Base-by-base conservation (phyloP, 129 eudicot species). In the Saussurea involucrata region DNA sequence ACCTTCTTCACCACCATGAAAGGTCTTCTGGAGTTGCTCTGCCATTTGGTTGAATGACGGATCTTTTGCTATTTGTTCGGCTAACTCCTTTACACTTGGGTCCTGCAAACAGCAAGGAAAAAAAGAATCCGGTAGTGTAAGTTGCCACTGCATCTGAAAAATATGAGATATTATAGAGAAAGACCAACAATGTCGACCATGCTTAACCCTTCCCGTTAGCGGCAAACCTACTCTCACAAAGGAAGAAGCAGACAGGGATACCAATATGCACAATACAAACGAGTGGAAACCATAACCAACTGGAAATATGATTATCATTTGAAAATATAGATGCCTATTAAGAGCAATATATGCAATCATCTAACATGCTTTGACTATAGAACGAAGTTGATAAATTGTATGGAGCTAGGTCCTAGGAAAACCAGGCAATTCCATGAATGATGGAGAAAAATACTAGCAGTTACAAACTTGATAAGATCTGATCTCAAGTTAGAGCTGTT, bases 31-130 rank as follows among this genome's bases (percentile, higher is more conserved):
- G 6, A 94, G 96, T 81, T 94, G 98, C 81, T 94, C 97, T 12
- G 98, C 96, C 96, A 94, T 94, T 78, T 91, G 96, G 76, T 69
- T 91, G 69, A 94, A 94, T 69, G 98, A 86, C 63, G 98, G 98
- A 79, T 94, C 98, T 82, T 91, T 91, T 66, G 98, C 96, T 78
- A 94, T 94, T 84, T 94, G 98, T 73, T 91, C 93, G 22, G 97
- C 98, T 72, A 94, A 73, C 53, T 94, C 98, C 82, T 91, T 94
- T 60, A 94, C 88, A 74, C 98, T 94, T 76, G 97, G 98, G 77
- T 94, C 98, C 98, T 94, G 77, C 69, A 67, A 53, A 44, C 68
- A 36, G 24, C 49, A 73, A 24, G 44, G 29, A 63, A 66, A 2
- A 28, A 44, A 44, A 71, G 57, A 71, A 49, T n/a, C 17, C 9